phyloP scores from a whole-genome alignment of 371 early-diverging fungal genomes.

The Smittium culicis region DNA sequence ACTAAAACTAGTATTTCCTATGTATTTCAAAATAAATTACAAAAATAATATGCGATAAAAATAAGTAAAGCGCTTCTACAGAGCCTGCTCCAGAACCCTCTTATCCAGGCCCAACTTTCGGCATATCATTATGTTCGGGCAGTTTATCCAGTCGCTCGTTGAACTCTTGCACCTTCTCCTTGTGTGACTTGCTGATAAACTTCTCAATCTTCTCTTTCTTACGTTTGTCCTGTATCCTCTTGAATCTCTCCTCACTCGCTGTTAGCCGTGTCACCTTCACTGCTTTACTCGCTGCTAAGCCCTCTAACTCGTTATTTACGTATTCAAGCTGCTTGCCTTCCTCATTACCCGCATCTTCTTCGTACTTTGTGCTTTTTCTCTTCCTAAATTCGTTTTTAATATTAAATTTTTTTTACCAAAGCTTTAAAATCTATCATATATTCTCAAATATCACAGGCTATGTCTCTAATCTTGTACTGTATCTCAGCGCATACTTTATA shows the following conservation, averaged over 20 bases:
- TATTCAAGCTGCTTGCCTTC: neutral
- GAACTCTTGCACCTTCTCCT: slow-evolving; percentile 45
- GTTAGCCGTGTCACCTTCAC: slow-evolving; percentile 16
- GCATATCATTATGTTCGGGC: slow-evolving; percentile 48
- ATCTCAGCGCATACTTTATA: neutral
- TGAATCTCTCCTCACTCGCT: slow-evolving; percentile 36
- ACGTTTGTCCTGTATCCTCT: slow-evolving; percentile 33
- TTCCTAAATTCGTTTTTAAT: neutral
- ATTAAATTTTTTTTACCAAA: neutral
- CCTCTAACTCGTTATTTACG: neutral
- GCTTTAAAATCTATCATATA: too few relatives aligned
- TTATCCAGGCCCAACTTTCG: slow-evolving; percentile 39
- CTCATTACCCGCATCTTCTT: neutral
- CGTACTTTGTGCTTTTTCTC: neutral
- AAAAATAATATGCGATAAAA: too few relatives aligned
- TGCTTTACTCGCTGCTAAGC: neutral
- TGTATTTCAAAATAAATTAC: too few relatives aligned
- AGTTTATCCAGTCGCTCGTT: slow-evolving; percentile 39
- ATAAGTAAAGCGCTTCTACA: too few relatives aligned
- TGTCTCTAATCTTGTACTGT: neutral
- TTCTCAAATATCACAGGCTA: neutral
- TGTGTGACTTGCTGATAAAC: slow-evolving; percentile 36
- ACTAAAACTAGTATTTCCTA: too few relatives aligned
- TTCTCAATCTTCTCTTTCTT: slow-evolving; percentile 30
- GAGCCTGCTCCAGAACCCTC: too few relatives aligned